Conservation (phyloP, 1,139 yeast species). For the Diutina rugosa region DNA sequence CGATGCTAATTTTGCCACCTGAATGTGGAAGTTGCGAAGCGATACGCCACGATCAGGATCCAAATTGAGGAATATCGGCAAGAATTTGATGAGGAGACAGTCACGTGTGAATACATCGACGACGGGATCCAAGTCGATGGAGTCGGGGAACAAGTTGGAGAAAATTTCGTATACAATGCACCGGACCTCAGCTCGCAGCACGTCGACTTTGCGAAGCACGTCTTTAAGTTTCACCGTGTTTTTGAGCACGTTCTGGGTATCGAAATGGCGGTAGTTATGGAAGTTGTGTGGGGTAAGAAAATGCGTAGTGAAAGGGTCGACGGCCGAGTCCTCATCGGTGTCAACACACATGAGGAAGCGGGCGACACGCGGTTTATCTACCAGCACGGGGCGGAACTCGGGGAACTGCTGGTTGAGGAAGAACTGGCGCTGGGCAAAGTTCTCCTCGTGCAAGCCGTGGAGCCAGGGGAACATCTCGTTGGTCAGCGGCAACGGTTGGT, state of each 20-base stretch:
- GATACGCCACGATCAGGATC: constrained; percentile 62
- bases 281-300: background rate
- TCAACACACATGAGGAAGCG: constrained; percentile 42
- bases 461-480: constrained; percentile 78
- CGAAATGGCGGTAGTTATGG: background rate
- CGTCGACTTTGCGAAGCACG: background rate
- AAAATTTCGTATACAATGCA: constrained; percentile 11
- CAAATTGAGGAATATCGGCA: constrained; percentile 42
- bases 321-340: constrained; percentile 15
- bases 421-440: constrained; percentile 35
- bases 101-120: constrained; percentile 24
- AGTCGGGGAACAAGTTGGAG: constrained; percentile 1
- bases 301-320: background rate
- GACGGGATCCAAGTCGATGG: constrained; percentile 6
- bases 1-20: constrained; percentile 55
- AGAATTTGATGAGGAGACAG: constrained; percentile 25
- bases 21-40: constrained; percentile 65
- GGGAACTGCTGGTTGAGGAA: constrained; percentile 16
- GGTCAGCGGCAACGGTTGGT: constrained; percentile 53
- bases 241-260: background rate
- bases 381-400: background rate
- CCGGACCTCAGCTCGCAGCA: background rate
- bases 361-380: constrained; percentile 7
- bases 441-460: constrained; percentile 53
- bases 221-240: background rate